phyloP scores from a whole-genome alignment of 2,329 filamentous ascomycete genomes.

The Alternaria panax region DNA sequence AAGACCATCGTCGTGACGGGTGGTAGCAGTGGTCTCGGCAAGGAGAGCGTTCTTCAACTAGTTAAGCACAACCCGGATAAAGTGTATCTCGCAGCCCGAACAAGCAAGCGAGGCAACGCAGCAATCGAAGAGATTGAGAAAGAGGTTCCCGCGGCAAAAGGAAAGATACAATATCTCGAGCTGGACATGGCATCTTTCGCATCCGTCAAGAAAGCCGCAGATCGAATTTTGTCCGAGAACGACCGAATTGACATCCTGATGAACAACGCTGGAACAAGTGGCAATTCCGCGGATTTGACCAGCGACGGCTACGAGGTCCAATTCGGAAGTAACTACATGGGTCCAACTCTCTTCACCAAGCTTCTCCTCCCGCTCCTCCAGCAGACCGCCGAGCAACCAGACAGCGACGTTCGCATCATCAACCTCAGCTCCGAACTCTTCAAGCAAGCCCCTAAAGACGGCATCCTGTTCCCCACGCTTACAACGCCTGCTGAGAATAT shows the following conservation, averaged over 20 bases:
- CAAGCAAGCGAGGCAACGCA: constrained; percentile 8
- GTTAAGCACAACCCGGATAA: constrained; percentile 50
- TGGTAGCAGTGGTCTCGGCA: constrained; percentile 54
- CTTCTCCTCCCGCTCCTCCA: constrained; percentile 52
- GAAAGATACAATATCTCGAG: constrained; percentile 11
- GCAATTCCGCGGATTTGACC: constrained; percentile 35
- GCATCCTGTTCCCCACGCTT: constrained; percentile 44
- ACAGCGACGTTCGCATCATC: constrained; percentile 53
- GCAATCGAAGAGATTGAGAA: constrained; percentile 17
- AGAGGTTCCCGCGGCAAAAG: constrained; percentile 1
- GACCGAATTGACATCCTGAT: constrained; percentile 52
- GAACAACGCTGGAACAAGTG: constrained; percentile 53
- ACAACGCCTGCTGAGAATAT: constrained; percentile 23
- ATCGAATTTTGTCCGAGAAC: constrained; percentile 31
- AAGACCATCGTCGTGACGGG: constrained; percentile 34
- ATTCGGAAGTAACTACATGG: constrained; percentile 57
- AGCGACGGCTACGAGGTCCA: constrained; percentile 57
- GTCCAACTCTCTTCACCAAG: constrained; percentile 53
- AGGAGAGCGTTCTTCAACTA: constrained; percentile 50
- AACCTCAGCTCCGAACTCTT: constrained; percentile 38
- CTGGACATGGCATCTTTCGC: constrained; percentile 48
- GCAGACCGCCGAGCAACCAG: constrained; percentile 22
- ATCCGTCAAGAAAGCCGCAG: constrained; percentile 40
- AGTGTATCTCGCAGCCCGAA: constrained; percentile 53
- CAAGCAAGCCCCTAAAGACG: constrained; percentile 30